Evolutionary conservation across 768 basidiomycete species (phyloP).

Genomic region (Pilatotrama ljubarskyi): DNA sequence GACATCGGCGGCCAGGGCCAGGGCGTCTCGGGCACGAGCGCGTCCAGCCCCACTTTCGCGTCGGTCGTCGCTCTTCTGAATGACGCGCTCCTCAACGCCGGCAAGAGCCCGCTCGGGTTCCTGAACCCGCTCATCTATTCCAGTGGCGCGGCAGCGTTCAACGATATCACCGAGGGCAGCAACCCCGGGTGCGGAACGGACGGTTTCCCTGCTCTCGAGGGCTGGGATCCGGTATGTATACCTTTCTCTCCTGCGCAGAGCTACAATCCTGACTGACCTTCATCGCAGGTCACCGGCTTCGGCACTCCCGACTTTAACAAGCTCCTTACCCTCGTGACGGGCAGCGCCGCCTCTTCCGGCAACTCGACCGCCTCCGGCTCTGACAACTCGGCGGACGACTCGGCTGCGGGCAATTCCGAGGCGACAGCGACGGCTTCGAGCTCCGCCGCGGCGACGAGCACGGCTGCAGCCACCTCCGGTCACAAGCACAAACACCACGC

Average conservation of each 20-base stretch:
- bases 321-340: conserved; percentile 21
- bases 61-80: conserved; percentile 32
- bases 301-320: conserved; percentile 36
- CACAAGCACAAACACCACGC: neutral
- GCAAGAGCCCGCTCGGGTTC: conserved; percentile 31
- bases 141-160: conserved; percentile 23
- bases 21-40: conserved; percentile 31
- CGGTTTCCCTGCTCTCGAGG: conserved; percentile 27
- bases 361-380: conserved; percentile 1
- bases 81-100: conserved; percentile 28
- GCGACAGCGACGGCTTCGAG: neutral
- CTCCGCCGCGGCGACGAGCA: neutral
- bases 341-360: conserved; percentile 2
- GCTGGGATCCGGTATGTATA: conserved; percentile 31
- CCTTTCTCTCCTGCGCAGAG: too few relatives aligned
- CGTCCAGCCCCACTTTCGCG: conserved; percentile 29
- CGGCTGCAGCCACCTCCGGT: neutral
- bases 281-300: conserved; percentile 29
- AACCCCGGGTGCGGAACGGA: conserved; percentile 31
- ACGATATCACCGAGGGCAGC: conserved; percentile 30
- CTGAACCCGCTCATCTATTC: conserved; percentile 32
- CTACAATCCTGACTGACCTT: neutral
- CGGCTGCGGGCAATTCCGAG: neutral
- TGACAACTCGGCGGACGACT: neutral
- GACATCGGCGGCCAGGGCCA: conserved; percentile 20